phyloP scores from a whole-genome alignment of 495 filamentous ascomycete genomes.

The Talaromyces ruber region DNA sequence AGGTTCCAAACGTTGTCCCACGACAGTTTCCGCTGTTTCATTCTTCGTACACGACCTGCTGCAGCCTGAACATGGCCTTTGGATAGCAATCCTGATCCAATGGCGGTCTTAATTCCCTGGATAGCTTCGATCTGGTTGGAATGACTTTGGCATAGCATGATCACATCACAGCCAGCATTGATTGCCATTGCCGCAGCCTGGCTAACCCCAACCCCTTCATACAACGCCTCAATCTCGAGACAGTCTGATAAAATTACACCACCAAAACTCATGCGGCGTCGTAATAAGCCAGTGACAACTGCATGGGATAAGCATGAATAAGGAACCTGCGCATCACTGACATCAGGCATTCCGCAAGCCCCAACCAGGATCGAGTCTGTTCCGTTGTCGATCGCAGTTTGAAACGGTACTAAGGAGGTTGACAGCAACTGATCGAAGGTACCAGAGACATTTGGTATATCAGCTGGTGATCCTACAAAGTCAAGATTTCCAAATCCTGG shows the following conservation, averaged over 20 bases:
- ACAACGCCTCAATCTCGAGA: slow-evolving; percentile 3
- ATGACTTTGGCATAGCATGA: slow-evolving; percentile 5
- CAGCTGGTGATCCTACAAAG: slow-evolving; percentile 3
- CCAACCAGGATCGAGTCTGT: slow-evolving; percentile 1
- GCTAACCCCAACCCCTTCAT: slow-evolving; percentile 5
- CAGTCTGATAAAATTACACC: slow-evolving; percentile 5
- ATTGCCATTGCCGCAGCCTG: slow-evolving; percentile 5
- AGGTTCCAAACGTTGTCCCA: slow-evolving; percentile 2
- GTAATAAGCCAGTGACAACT: slow-evolving; percentile 4
- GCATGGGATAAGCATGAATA: background rate
- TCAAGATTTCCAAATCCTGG: slow-evolving; percentile 4
- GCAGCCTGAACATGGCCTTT: background rate
- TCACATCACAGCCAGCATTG: slow-evolving; percentile 5
- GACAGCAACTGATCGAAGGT: slow-evolving; percentile 3
- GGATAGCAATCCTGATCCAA: background rate
- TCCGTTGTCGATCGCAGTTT: background rate
- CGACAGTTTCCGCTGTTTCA: slow-evolving; percentile 3
- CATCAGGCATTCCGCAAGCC: slow-evolving; percentile 4
- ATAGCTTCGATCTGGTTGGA: slow-evolving; percentile 5
- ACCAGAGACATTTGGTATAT: slow-evolving; percentile 3
- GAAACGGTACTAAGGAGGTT: slow-evolving; percentile 1
- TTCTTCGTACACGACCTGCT: background rate
- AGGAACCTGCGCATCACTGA: background rate
- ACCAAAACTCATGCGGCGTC: slow-evolving; percentile 3
- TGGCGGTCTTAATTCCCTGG: slow-evolving; percentile 1